Evolutionary conservation across 2,329 filamentous ascomycete genomes (phyloP).

Genomic region (Monosporascus sp.): DNA sequence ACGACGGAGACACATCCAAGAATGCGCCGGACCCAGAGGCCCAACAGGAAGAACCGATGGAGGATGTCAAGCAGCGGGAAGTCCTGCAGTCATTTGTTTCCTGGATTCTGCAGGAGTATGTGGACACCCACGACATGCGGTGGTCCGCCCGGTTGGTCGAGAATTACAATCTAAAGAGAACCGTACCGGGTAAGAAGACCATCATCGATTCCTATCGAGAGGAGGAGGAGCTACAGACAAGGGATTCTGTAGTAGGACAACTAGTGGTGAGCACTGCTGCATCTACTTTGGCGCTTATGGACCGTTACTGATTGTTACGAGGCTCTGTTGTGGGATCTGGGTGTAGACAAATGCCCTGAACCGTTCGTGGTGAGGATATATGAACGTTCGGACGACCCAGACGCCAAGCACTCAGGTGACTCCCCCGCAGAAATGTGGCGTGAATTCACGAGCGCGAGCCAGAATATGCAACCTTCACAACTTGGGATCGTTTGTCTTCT

Average conservation of each 20-base stretch:
- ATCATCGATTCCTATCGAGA: slow-evolving; percentile 60
- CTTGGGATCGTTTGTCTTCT: slow-evolving; percentile 55
- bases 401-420: slow-evolving; percentile 38
- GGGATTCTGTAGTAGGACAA: slow-evolving; percentile 66
- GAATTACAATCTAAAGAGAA: slow-evolving; percentile 58
- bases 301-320: slow-evolving; percentile 23
- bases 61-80: slow-evolving; percentile 56
- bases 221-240: slow-evolving; percentile 54
- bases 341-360: slow-evolving; percentile 42
- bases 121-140: slow-evolving; percentile 54
- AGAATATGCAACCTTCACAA: slow-evolving; percentile 53
- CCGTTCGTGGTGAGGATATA: slow-evolving; percentile 42
- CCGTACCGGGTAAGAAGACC: slow-evolving; percentile 57
- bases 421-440: slow-evolving; percentile 27
- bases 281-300: not conserved
- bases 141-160: slow-evolving; percentile 65
- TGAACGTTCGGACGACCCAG: slow-evolving; percentile 33
- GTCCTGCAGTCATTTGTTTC: slow-evolving; percentile 74
- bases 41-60: slow-evolving; percentile 47
- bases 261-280: slow-evolving; percentile 50
- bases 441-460: slow-evolving; percentile 36
- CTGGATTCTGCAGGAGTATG: slow-evolving; percentile 68
- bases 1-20: slow-evolving; percentile 47
- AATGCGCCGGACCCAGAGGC: slow-evolving; percentile 60
- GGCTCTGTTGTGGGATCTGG: slow-evolving; percentile 60